Conservation (phyloP, 805 yeast species). For the Candida pseudoglaebosa region DNA sequence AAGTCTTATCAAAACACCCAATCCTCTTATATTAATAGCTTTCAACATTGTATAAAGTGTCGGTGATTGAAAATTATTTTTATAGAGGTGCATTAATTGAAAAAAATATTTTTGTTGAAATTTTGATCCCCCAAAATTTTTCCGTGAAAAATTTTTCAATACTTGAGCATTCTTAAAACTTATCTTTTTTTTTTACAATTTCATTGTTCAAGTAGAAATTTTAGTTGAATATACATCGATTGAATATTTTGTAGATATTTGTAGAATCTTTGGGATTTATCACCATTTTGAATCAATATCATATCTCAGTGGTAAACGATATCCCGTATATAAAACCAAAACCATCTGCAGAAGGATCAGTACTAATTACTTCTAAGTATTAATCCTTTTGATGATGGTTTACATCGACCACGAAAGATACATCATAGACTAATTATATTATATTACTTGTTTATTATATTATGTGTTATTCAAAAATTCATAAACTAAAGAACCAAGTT, state of each 20-base stretch:
- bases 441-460: neutral
- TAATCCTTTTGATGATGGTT: conserved; percentile 24
- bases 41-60: no score
- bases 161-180: no score
- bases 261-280: conserved; percentile 23
- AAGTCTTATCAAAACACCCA: no score
- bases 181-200: no score
- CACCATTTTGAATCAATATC: conserved; percentile 33
- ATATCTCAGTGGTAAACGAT: conserved; percentile 38
- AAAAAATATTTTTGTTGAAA: no score
- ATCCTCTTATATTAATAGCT: no score
- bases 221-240: neutral
- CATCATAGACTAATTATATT: neutral
- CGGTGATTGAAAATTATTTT: no score
- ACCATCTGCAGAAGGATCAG: conserved; percentile 26
- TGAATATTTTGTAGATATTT: no score
- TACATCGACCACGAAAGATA: conserved; percentile 11
- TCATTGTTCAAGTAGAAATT: no score
- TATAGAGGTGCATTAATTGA: no score
- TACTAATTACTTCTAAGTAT: conserved; percentile 11
- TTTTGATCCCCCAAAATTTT: no score
- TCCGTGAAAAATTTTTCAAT: no score
- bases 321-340: conserved; percentile 27
- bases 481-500: conserved; percentile 7
- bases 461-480: conserved; percentile 8